A percentile compares a stretch with the other conserved stretches of the same genome.
These are phyloP conservation scores for Thecaphora thlaspeos DNA, from an alignment of 1,284 basidiomycete species.

Conservation along the genomic window DNA sequence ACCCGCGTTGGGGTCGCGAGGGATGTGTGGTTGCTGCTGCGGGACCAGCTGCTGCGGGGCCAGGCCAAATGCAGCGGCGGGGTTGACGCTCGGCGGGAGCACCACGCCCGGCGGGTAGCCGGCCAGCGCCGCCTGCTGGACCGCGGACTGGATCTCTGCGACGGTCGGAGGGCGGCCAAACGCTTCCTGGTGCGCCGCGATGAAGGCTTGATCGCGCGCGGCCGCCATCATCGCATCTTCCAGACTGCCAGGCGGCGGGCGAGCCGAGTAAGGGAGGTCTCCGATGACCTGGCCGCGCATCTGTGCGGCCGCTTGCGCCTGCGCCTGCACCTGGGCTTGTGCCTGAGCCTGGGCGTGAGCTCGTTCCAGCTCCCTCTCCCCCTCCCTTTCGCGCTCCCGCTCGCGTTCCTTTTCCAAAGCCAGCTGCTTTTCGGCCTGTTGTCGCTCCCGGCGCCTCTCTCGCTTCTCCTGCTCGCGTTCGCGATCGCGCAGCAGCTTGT, in stretches of 20 bases:
- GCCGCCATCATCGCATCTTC: conserved; percentile 30
- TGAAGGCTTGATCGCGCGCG: conserved; percentile 24
- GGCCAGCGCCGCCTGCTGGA: conserved; percentile 11
- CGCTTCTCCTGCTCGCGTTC: conserved; percentile 25
- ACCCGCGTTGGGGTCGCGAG: conserved; percentile 37
- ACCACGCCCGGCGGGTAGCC: conserved; percentile 30
- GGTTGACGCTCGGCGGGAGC: conserved; percentile 21
- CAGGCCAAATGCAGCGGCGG: conserved; percentile 16
- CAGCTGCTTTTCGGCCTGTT: conserved; percentile 31
- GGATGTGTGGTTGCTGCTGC: conserved; percentile 19
- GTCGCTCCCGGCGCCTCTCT: conserved; percentile 29
- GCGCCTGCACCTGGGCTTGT: conserved; percentile 19
- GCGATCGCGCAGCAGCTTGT: conserved; percentile 21
- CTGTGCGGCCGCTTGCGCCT: conserved; percentile 23
- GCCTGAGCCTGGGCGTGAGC: conserved; percentile 26
- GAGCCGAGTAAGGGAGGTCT: conserved; percentile 19
- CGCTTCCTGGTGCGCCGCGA: background rate
- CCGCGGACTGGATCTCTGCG: conserved; percentile 30
- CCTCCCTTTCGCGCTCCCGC: background rate
- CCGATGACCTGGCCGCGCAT: conserved; percentile 17
- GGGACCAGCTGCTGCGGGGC: conserved; percentile 5
- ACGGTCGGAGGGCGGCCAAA: conserved; percentile 23
- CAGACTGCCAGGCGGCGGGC: conserved; percentile 19
- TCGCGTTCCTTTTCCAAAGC: conserved; percentile 28
- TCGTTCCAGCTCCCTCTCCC: too few relatives aligned